Evolutionary conservation across 139 green algal species (phyloP).

Genomic region (Bryopsis sp.): DNA sequence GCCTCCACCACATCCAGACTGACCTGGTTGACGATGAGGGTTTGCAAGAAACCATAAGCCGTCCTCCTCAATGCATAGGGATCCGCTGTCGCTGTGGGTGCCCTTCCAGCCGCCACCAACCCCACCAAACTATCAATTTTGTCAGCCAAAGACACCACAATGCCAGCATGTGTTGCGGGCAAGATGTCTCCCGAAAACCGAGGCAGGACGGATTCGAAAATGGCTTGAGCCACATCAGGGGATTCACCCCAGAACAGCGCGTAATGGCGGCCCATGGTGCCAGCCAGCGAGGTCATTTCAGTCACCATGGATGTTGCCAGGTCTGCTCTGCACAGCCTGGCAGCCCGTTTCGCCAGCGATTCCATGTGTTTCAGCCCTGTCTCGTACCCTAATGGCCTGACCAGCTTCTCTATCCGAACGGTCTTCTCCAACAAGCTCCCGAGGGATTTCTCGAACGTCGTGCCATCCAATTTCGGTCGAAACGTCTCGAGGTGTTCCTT

Average conservation of each 20-base stretch:
- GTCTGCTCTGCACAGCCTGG: slow-evolving; percentile 73
- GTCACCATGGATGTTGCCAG: slow-evolving; percentile 84
- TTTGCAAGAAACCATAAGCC: slow-evolving; percentile 80
- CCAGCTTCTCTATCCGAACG: slow-evolving; percentile 57
- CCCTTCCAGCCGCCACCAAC: slow-evolving; percentile 77
- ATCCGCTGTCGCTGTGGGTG: slow-evolving; percentile 78
- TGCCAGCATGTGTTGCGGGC: slow-evolving; percentile 50
- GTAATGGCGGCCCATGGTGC: slow-evolving; percentile 88
- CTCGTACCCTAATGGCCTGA: slow-evolving; percentile 44
- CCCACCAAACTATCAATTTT: slow-evolving; percentile 90
- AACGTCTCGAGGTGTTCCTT: slow-evolving; percentile 62
- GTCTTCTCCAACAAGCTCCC: slow-evolving; percentile 89
- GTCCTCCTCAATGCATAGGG: slow-evolving; percentile 86
- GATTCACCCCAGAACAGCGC: slow-evolving; percentile 48
- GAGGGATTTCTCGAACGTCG: slow-evolving; percentile 88
- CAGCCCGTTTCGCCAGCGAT: slow-evolving; percentile 42
- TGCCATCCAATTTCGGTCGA: slow-evolving; percentile 59
- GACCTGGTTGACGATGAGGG: slow-evolving; percentile 63
- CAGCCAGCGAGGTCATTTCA: slow-evolving; percentile 95
- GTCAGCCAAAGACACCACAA: slow-evolving; percentile 54
- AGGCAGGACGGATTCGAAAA: slow-evolving; percentile 84
- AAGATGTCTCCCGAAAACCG: slow-evolving; percentile 69
- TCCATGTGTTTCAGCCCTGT: slow-evolving; percentile 25
- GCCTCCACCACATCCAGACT: slow-evolving; percentile 47
- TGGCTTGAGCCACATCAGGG: slow-evolving; percentile 49